Conservation (phyloP, 1,284 basidiomycete genomes). For the Apiotrichum montevideense region DNA sequence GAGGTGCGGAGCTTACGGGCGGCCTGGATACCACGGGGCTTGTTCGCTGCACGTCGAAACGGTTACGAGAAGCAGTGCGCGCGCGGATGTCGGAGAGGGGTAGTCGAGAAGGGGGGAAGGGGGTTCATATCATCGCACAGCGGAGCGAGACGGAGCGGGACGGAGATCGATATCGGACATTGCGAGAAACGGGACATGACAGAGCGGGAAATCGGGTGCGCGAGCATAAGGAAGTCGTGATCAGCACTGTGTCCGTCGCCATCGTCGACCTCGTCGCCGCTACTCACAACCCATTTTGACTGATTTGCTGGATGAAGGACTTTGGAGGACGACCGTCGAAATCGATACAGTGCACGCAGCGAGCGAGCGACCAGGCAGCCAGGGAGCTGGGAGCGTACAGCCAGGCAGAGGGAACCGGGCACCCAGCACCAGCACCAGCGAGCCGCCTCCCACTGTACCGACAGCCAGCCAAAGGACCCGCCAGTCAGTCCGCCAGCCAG, state of each 20-base stretch:
- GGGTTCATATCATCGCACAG: not conserved
- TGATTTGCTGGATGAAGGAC: constrained; percentile 29
- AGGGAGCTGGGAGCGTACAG: not conserved
- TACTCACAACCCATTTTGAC: constrained; percentile 48
- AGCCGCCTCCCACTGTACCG: too few species aligned
- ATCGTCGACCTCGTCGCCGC: not conserved
- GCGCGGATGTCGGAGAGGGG: not conserved
- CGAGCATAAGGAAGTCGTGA: not conserved
- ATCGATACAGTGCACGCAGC: not conserved
- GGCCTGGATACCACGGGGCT: constrained; percentile 99
- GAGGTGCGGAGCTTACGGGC: constrained; percentile 95
- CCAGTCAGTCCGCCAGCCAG: too few species aligned
- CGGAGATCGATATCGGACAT: not conserved
- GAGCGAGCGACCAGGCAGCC: not conserved
- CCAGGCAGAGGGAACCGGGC: not conserved
- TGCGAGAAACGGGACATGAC: not conserved
- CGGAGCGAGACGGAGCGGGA: not conserved
- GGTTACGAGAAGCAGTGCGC: not conserved
- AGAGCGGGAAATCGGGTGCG: not conserved
- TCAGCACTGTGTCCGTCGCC: constrained; percentile 8
- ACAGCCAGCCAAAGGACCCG: too few species aligned
- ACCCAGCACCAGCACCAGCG: too few species aligned
- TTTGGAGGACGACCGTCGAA: constrained; percentile 2
- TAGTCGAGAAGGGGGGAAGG: not conserved
- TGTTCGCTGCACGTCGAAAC: constrained; percentile 57